Base-by-base conservation (phyloP, 352 stramenopile genomes). In the Elongisporangium anandrum region DNA sequence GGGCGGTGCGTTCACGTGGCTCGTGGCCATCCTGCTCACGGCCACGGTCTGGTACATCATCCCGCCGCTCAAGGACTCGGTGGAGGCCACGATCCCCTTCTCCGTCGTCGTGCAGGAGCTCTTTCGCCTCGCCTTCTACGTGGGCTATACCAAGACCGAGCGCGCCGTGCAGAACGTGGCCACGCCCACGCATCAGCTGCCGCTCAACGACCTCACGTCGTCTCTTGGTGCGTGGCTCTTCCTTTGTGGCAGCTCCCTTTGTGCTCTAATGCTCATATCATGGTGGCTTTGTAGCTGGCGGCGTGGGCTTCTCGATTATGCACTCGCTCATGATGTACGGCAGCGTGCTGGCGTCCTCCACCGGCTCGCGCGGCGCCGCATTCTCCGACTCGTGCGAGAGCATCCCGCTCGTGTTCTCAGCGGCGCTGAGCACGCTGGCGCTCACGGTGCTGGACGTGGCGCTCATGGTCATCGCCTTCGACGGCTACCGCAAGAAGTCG, bases 321-420 rank as follows among this genome's bases (percentile, higher is more conserved):
- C 85, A 92, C 64, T 70, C 83, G 54, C 65, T 92, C 41, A 87
- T 95, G 67, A 88, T 95, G 76, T 95, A 90, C 55, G 86, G 86
- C 59, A 92, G 79, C 51, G 64, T 95, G 41, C 52, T 93, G 38
- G 84, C 70, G 13, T 82, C 81, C 1, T 90, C 77, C 48, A 90
- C 84, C 3, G 79, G 81, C 22, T 68, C 67, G 16, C 81, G 84
- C 49, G 86, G 86, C 52, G 84, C 84, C 5, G 80, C 83, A 50
- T 95, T 92, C 69, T 87, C 79, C 12, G 20, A 60, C 24, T 90
- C 84, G 13, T 95, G 86, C 58, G 75, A 86, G 55, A 74, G 61
- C 47, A 75, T 95, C 53, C 86, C 86, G 50, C 69, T 93, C 39
- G 56, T 95, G 45, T 87, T 93, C 54, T 79, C 81, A 15, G 66